Percentiles rank a stretch among this genome's conserved stretches.
These are phyloP conservation scores for Neurospora sp. DNA, from an alignment of 2,329 filamentous ascomycete species.

Conservation along the genomic window DNA sequence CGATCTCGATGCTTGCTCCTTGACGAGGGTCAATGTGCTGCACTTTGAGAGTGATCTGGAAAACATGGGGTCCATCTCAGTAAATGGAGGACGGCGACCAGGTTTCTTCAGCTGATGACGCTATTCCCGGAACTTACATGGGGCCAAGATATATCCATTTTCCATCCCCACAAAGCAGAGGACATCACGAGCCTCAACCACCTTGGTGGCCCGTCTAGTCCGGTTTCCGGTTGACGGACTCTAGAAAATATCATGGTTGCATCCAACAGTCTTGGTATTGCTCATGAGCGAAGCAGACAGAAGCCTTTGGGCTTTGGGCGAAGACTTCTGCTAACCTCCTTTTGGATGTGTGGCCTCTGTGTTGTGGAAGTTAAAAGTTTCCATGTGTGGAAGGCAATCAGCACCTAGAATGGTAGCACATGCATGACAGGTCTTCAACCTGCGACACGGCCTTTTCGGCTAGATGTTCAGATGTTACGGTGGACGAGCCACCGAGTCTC, in stretches of 20 bases:
- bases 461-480: neutral
- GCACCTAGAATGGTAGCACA: neutral
- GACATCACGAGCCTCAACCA: neutral
- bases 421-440: neutral
- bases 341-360: neutral
- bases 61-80: neutral
- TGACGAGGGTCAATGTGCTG: neutral
- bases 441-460: neutral
- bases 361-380: too few relatives aligned
- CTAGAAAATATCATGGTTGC: neutral
- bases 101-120: neutral
- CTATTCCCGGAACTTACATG: neutral
- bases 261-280: neutral
- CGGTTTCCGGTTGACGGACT: neutral
- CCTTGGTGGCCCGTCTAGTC: neutral
- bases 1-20: neutral
- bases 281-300: neutral
- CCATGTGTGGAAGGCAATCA: neutral
- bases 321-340: neutral
- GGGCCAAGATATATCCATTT: neutral
- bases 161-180: neutral
- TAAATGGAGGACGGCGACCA: neutral
- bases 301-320: neutral
- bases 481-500: neutral
- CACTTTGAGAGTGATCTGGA: neutral